Evolutionary conservation across 441 rosid species (phyloP).

Genomic region (Iberis amara): DNA sequence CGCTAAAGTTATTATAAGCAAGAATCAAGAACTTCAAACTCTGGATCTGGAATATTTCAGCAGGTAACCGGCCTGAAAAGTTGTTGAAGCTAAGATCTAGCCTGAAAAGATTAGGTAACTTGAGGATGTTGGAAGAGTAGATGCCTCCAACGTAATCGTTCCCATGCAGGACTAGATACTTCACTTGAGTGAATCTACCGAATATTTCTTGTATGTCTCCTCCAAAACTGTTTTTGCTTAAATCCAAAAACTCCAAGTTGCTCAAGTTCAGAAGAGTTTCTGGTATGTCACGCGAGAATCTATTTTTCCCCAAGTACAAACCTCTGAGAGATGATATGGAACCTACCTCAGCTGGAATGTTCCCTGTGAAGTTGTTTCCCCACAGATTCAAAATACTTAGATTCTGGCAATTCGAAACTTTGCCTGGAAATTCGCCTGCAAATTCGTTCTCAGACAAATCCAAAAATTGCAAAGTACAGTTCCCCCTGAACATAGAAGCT

Average conservation of each 20-base stretch:
- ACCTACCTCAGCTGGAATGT: constrained; percentile 60
- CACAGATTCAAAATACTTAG: constrained; percentile 44
- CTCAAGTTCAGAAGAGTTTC: constrained; percentile 52
- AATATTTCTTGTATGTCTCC: constrained; percentile 59
- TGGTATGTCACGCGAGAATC: constrained; percentile 49
- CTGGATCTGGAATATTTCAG: constrained; percentile 44
- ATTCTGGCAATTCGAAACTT: constrained; percentile 50
- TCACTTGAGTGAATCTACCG: constrained; percentile 58
- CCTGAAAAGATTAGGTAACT: constrained; percentile 41
- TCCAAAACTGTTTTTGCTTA: constrained; percentile 61
- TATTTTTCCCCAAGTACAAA: constrained; percentile 66
- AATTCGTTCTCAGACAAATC: constrained; percentile 59
- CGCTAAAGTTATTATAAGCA: constrained; percentile 55
- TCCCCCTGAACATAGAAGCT: constrained; percentile 36
- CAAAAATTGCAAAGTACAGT: constrained; percentile 48
- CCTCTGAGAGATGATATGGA: constrained; percentile 47
- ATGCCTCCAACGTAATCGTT: constrained; percentile 59
- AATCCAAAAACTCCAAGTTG: constrained; percentile 52
- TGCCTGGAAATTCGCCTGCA: constrained; percentile 40
- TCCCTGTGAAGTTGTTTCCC: constrained; percentile 60
- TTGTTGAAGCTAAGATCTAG: constrained; percentile 75
- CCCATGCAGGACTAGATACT: constrained; percentile 48
- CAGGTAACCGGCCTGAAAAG: constrained; percentile 59
- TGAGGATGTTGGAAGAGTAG: constrained; percentile 57
- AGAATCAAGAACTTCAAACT: constrained; percentile 58